phyloP scores from a whole-genome alignment of 768 basidiomycete genomes.

The Boletellus emodensis region DNA sequence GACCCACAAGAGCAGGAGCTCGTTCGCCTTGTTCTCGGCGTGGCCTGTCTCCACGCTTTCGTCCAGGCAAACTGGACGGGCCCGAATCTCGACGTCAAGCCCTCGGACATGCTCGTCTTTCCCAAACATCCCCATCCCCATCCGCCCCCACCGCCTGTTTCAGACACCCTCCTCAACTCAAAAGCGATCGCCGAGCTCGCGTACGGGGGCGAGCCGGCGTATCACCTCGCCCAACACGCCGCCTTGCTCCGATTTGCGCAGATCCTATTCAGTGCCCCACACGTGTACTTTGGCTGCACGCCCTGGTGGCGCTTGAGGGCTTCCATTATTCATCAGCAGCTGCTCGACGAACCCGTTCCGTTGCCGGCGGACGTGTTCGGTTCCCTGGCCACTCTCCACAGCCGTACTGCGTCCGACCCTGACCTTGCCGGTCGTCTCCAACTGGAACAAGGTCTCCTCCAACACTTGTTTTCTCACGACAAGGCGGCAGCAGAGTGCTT shows the following conservation, averaged over 20 bases:
- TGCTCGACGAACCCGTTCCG: conserved; percentile 77
- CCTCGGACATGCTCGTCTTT: conserved; percentile 39
- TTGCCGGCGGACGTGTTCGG: conserved; percentile 41
- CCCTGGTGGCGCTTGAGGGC: conserved; percentile 86
- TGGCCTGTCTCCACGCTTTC: conserved; percentile 86
- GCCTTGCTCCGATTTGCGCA: conserved; percentile 73
- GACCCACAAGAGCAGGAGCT: conserved; percentile 48
- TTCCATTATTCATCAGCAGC: conserved; percentile 65
- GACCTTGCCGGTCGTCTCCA: conserved; percentile 66
- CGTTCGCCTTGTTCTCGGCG: conserved; percentile 56
- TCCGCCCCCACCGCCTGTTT: conserved; percentile 10
- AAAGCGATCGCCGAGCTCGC: conserved; percentile 75
- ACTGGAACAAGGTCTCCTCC: conserved; percentile 74
- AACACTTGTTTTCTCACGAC: conserved; percentile 74
- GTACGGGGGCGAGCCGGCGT: conserved; percentile 88
- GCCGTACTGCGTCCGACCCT: conserved; percentile 44
- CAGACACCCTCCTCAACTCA: conserved; percentile 53
- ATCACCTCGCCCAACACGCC: conserved; percentile 75
- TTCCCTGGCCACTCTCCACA: conserved; percentile 40
- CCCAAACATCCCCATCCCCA: conserved; percentile 16
- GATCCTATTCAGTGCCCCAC: conserved; percentile 56
- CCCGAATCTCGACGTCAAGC: conserved; percentile 66
- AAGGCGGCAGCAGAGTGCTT: conserved; percentile 75
- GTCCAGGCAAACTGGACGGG: conserved; percentile 97
- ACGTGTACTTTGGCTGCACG: conserved; percentile 45